phyloP scores from a whole-genome alignment of 2,329 filamentous ascomycete genomes.

The Calonectria hawksworthii region DNA sequence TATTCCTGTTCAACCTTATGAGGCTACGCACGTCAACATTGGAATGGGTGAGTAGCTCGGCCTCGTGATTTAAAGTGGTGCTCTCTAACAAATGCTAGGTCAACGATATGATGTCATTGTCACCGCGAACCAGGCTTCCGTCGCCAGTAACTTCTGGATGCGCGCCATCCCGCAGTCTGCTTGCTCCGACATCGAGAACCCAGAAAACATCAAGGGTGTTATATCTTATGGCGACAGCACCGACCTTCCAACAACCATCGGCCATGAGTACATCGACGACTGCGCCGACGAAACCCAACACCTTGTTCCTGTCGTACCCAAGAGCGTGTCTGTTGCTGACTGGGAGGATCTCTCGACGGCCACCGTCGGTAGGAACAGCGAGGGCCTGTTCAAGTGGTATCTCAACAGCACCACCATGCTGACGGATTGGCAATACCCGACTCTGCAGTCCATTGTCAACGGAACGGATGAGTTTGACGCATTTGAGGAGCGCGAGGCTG shows the following conservation, averaged over 20 bases:
- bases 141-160: neutral
- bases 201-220: neutral
- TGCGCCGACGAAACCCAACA: neutral
- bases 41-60: neutral
- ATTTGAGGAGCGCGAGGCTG: neutral
- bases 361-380: constrained; percentile 39
- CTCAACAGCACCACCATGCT: constrained; percentile 54
- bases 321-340: neutral
- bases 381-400: constrained; percentile 60
- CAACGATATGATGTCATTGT: constrained; percentile 1
- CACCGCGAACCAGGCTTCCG: neutral
- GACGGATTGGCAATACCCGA: constrained; percentile 49
- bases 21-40: neutral
- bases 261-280: neutral
- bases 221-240: neutral
- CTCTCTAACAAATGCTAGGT: neutral
- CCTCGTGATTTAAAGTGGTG: neutral
- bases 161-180: neutral
- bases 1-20: constrained; percentile 60
- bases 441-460: constrained; percentile 42
- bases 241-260: neutral
- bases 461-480: constrained; percentile 11
- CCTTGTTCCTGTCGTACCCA: neutral
- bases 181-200: neutral
- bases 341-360: neutral